Evolutionary conservation across 2,329 filamentous ascomycete genomes (phyloP), one percentile per base, ranked within the genome.

Genomic region (Xylariaceae sp.): DNA sequence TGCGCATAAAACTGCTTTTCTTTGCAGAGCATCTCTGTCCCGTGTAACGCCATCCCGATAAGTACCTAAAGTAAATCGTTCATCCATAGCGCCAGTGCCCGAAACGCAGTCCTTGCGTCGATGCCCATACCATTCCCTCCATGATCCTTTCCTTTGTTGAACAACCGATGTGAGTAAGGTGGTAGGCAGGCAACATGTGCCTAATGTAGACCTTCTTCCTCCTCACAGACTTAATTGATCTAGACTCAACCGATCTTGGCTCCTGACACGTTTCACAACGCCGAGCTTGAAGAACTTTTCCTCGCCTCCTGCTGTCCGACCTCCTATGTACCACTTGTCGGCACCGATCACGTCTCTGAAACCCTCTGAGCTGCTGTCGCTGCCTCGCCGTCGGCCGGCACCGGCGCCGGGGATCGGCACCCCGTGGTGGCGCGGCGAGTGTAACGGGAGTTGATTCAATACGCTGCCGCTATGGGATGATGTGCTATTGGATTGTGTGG

Each of bases 281-380:
- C 86, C 87, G 40, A 91, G 71, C 71, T 89, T 89, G 68, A 90
- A 91, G 71, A 89, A 90, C 62, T 81, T 81, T 66, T 91, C 87
- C 62, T 91, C 87, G n/a, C 87, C 87, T 1, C 72, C 77, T 1
- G 87, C 86, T 27, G 87, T 90, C 62, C 86, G 74, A 6, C 87
- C 87, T 18, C 87, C 87, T 47, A 91, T 87, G 62, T 90, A 91
- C 85, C 87, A 89, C 70, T 88, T 90, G 57, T 91, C 87, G 1
- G 81, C 79, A 2, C 85, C 86, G 43, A 83, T 68, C 33, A 83
- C 84, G 53, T 90, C 87, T 45, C 86, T 75, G 66, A 90, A 90
- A 1, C 87, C 87, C 62, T 90, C 87, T 46, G 78, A 84, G 55
- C 81, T 86, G 67, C 84, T 89, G 58, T 90, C 87, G 58, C 85